These are phyloP conservation scores for Claviceps pusilla DNA, from an alignment of 2,329 filamentous ascomycete genomes.

Conservation along the genomic window DNA sequence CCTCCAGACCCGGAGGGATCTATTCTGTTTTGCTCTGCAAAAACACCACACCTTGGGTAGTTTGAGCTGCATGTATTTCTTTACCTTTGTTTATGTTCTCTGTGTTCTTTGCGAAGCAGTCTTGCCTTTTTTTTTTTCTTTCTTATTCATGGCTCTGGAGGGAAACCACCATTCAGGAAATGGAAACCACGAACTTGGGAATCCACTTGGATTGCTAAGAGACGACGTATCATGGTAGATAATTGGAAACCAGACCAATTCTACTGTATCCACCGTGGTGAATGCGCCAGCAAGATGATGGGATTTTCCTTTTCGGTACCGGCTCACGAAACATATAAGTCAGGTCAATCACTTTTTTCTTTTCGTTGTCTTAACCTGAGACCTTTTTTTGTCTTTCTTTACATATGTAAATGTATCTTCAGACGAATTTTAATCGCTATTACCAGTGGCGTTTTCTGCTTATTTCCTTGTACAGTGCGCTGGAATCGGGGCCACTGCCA, in stretches of 20 bases:
- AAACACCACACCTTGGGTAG: background rate
- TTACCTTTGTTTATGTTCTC: background rate
- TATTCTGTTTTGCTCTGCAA: background rate
- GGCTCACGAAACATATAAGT: background rate
- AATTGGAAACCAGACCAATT: conserved; percentile 1
- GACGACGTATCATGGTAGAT: conserved; percentile 1
- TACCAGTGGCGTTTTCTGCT: background rate
- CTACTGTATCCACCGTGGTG: background rate
- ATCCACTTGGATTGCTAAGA: background rate
- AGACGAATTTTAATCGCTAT: background rate
- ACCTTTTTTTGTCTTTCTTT: background rate
- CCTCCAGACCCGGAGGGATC: background rate
- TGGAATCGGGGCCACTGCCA: too few species aligned
- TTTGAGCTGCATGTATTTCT: background rate
- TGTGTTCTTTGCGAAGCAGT: conserved; percentile 1
- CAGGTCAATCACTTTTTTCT: background rate
- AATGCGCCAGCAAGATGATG: background rate
- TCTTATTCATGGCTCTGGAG: background rate
- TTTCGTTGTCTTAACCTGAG: background rate
- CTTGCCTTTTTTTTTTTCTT: background rate
- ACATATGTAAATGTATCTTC: background rate
- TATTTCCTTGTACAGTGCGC: background rate
- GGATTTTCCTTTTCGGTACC: background rate
- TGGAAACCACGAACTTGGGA: background rate
- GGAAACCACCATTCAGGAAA: background rate